Percentiles rank a stretch among this genome's conserved stretches.
phyloP scores from a whole-genome alignment of 306 rosid species.

The Malus asiatica region DNA sequence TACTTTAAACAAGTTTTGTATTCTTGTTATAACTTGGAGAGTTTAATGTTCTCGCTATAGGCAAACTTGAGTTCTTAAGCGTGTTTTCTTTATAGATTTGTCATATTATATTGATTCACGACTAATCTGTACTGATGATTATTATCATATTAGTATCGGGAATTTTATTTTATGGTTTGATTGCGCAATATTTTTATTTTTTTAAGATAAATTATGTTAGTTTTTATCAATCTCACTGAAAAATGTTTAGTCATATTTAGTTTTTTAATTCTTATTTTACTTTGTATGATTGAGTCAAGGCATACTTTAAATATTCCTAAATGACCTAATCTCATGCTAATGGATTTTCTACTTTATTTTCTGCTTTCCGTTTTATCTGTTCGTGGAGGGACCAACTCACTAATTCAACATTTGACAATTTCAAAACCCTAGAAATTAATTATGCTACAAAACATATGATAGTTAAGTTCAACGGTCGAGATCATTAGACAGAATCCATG shows the following conservation, averaged over 20 bases:
- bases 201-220: no score
- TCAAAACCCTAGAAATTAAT: not conserved
- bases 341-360: conserved; percentile 7
- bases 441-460: not conserved
- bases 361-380: not conserved
- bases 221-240: no score
- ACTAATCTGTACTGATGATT: fast-evolving
- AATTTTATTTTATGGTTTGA: no score
- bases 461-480: conserved; percentile 29
- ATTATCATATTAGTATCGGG: no score
- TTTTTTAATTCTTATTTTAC: not conserved
- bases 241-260: no score
- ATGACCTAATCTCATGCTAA: conserved; percentile 15
- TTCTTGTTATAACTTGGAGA: not conserved
- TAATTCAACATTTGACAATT: conserved; percentile 10
- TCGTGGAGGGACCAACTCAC: conserved; percentile 25
- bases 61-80: not conserved
- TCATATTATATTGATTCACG: not conserved
- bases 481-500: conserved; percentile 28
- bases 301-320: conserved; percentile 21
- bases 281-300: conserved; percentile 21
- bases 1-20: not conserved
- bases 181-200: not conserved
- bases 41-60: no score
- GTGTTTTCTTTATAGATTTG: not conserved